A percentile compares a stretch with the other conserved stretches of the same genome.
phyloP scores from a whole-genome alignment of 2,329 filamentous ascomycete species.

The Aspergillus ustus region DNA sequence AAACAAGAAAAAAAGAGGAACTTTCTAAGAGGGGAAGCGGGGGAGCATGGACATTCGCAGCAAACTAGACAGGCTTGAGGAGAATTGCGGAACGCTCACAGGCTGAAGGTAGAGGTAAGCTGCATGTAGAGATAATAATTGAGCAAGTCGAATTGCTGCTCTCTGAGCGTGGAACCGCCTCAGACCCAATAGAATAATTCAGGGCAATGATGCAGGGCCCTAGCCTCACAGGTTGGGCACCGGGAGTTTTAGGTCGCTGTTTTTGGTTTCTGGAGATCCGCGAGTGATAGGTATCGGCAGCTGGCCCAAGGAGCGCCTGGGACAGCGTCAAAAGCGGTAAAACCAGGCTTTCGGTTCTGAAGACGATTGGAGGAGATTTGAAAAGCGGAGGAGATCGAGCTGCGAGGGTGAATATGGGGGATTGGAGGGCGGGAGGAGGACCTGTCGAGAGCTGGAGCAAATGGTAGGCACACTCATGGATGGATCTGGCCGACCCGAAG shows the following conservation, averaged over 20 bases:
- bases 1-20: constrained; percentile 1
- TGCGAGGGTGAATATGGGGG: neutral
- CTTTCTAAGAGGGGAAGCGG: constrained; percentile 14
- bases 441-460: neutral
- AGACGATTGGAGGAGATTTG: constrained; percentile 5
- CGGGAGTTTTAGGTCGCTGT: constrained; percentile 20
- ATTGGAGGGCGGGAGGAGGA: constrained; percentile 2
- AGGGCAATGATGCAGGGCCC: constrained; percentile 27
- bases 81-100: constrained; percentile 26
- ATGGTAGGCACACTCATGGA: neutral
- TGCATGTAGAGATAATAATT: constrained; percentile 17
- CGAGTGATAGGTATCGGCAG: constrained; percentile 1
- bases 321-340: constrained; percentile 22
- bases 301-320: constrained; percentile 9
- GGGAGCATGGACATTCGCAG: constrained; percentile 21
- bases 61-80: constrained; percentile 19
- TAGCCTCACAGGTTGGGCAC: constrained; percentile 49
- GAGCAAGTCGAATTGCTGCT: constrained; percentile 14
- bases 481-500: neutral
- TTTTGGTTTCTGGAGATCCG: constrained; percentile 13
- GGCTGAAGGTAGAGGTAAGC: constrained; percentile 18
- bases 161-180: constrained; percentile 1
- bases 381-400: neutral
- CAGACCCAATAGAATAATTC: constrained; percentile 27
- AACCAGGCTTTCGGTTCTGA: constrained; percentile 11